Percentiles rank a stretch among this genome's conserved stretches.
phyloP scores from a whole-genome alignment of 2,329 filamentous ascomycete species.

The Ophiostoma ulmi region DNA sequence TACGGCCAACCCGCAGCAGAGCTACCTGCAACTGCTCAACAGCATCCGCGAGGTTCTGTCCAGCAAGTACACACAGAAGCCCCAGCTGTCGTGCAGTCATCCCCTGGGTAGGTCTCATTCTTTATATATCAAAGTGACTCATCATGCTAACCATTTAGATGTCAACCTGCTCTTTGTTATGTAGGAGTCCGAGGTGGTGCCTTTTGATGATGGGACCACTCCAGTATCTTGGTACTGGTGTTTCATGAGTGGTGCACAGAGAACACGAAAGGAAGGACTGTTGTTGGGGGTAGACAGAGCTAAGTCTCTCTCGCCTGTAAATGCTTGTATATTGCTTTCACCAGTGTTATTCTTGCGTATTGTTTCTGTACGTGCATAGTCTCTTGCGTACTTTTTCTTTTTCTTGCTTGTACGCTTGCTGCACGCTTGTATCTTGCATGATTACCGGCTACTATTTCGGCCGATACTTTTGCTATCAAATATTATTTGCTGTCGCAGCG shows the following conservation, averaged over 20 bases:
- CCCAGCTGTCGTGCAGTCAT: slow-evolving; percentile 94
- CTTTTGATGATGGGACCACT: neutral
- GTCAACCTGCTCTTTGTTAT: slow-evolving; percentile 27
- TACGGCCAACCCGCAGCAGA: slow-evolving; percentile 96
- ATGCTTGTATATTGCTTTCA: neutral
- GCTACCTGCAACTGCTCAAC: slow-evolving; percentile 93
- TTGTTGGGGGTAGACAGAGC: neutral
- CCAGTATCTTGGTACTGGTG: neutral
- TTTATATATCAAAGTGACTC: neutral
- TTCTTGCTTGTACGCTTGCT: too few relatives aligned
- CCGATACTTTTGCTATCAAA: neutral
- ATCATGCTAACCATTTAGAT: slow-evolving; percentile 15
- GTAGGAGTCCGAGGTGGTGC: neutral
- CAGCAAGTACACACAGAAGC: slow-evolving; percentile 86
- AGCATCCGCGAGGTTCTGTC: slow-evolving; percentile 90
- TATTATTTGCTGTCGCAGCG: neutral
- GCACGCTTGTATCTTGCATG: neutral
- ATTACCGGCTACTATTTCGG: too few relatives aligned
- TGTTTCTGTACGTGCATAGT: neutral
- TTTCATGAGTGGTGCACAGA: neutral
- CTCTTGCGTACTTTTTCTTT: neutral
- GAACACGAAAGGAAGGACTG: neutral
- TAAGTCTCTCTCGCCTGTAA: neutral
- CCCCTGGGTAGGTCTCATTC: slow-evolving; percentile 67
- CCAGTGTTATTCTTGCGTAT: neutral